phyloP scores from a whole-genome alignment of 2,329 filamentous ascomycete species.

The Fusarium fracticaudum region DNA sequence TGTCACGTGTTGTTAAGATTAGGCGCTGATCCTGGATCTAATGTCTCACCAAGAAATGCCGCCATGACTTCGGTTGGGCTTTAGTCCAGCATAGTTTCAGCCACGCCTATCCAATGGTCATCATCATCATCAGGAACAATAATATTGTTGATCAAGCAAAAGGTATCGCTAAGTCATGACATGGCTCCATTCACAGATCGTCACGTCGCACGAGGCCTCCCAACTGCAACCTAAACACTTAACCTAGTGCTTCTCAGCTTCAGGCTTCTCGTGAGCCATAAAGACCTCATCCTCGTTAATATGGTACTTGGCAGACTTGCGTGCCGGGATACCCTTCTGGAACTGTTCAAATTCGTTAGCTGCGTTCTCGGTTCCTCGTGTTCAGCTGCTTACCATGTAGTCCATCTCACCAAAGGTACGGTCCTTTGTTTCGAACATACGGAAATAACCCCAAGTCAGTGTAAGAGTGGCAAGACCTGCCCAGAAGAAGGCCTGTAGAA shows the following conservation, averaged over 20 bases:
- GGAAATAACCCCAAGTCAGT: conserved; percentile 54
- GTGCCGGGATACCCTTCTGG: conserved; percentile 50
- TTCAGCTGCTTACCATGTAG: conserved; percentile 47
- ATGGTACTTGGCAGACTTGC: conserved; percentile 51
- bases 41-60: conserved; percentile 24
- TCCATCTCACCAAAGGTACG: conserved; percentile 58
- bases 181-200: neutral
- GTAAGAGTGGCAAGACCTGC: conserved; percentile 49
- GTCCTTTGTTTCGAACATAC: conserved; percentile 56
- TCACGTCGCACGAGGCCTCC: neutral
- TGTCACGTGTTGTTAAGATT: neutral
- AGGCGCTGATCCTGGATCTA: conserved; percentile 8
- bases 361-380: neutral
- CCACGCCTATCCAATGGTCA: neutral
- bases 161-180: conserved; percentile 6
- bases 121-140: neutral
- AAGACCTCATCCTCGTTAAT: conserved; percentile 50
- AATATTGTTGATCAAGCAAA: conserved; percentile 9
- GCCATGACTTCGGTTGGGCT: conserved; percentile 7
- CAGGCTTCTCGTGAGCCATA: conserved; percentile 27
- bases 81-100: conserved; percentile 11
- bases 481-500: conserved; percentile 54
- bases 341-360: conserved; percentile 39
- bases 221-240: neutral
- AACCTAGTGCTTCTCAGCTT: conserved; percentile 25